A percentile compares a stretch with the other conserved stretches of the same genome.
These are phyloP conservation scores for Centella asiatica DNA, from an alignment of 129 eudicot species.

Conservation along the genomic window DNA sequence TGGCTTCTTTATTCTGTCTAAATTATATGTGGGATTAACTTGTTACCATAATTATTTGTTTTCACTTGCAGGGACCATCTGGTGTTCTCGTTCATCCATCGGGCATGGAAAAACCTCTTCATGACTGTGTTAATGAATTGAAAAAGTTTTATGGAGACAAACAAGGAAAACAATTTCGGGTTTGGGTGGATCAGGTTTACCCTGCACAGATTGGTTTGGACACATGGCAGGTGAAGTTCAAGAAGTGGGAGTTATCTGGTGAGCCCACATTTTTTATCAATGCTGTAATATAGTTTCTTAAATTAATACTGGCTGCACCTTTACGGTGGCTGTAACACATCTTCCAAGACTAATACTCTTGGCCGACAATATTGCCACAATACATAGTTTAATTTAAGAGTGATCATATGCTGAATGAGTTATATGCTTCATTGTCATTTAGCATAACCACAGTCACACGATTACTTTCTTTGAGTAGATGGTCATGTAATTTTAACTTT, in stretches of 20 bases:
- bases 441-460: too few relatives aligned
- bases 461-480: too few relatives aligned
- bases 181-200: conserved; percentile 92
- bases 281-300: too few relatives aligned
- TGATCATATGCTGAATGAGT: too few relatives aligned
- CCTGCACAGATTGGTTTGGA: conserved; percentile 50
- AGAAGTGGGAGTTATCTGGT: conserved; percentile 91
- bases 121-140: conserved; percentile 43
- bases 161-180: conserved; percentile 56
- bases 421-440: too few relatives aligned
- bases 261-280: conserved; percentile 15
- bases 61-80: conserved; percentile 43
- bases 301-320: too few relatives aligned
- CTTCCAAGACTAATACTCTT: too few relatives aligned
- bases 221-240: conserved; percentile 72
- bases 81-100: conserved; percentile 63
- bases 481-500: too few relatives aligned
- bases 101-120: conserved; percentile 57
- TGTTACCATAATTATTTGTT: neutral
- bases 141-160: conserved; percentile 59
- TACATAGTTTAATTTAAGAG: too few relatives aligned
- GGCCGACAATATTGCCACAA: too few relatives aligned
- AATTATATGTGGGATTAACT: neutral
- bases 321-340: too few relatives aligned
- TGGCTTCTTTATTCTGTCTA: neutral